Evolutionary conservation across 495 filamentous ascomycete genomes (phyloP), one percentile per base, ranked within the genome.

Genomic region (Pyrenopolyporus hunteri): DNA sequence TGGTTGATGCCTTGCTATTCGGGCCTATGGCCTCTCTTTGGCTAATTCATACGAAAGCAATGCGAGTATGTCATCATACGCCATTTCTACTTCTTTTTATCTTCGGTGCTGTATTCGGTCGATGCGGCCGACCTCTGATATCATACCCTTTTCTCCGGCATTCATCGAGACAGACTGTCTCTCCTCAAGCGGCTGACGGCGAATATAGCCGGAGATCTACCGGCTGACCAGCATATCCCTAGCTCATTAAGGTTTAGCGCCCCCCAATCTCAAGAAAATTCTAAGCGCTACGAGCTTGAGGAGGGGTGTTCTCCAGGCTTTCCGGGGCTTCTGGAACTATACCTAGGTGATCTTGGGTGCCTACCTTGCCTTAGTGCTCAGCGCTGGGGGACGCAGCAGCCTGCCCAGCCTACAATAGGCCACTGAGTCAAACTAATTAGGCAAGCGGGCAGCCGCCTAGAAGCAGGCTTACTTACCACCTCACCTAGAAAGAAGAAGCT

Each of bases 181-280:
- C 54, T 50, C 50, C 57, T 55, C 44, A 65, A 33, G 50, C 50
- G 56, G 37, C 62, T 51, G 49, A 56, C 22, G 17, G 13, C 5
- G 3, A n/a, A n/a, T n/a, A 59, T 29, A 42, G 23, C 62, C 63
- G 63, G 40, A 52, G 51, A 43, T 66, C 43, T 53, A 16, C 63
- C 63, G 63, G 11, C 1, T n/a, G 17, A 6, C 14, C n/a, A 44
- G 29, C 1, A 17, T 31, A 19, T 29, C 23, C 1, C 55, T 64
- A 59, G 50, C 55, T 29, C 1, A 8, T 32, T 55, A 1, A 25
- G 39, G 61, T 19, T 33, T 59, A 64, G 55, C 31, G 28, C n/a
- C n/a, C n/a, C n/a, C n/a, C n/a, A n/a, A n/a, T n/a, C n/a, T 39
- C 37, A 17, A 1, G 37, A 20, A 11, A 42, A 42, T n/a, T 17